Evolutionary conservation across 192 early-diverging fungal species (phyloP), one percentile per base, ranked within the genome.

Genomic region (Coemansia sp.): DNA sequence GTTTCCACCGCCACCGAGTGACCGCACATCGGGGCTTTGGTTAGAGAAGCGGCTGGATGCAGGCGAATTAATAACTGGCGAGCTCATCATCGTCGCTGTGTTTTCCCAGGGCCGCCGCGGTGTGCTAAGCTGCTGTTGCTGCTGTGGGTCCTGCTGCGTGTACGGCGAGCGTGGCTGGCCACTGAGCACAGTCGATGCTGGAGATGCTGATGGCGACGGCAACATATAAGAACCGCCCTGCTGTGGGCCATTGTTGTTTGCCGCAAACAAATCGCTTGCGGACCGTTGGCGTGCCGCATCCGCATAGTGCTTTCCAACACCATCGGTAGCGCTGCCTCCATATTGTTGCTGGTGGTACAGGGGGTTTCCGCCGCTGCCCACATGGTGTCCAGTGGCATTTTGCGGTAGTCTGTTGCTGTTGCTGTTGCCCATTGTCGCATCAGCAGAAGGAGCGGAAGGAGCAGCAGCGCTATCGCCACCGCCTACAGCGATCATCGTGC

Each of bases 51-150:
- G 36, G 20, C 63, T 65, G 10, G 74, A 73, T 14, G 64, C 59
- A 0, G 79, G 79, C 22, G 79, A 81, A 59, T 69, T 76, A 11
- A 81, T 75, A 0, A 75, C 63, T 0, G 78, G 78, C 23, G 78
- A 81, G 15, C 40, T 54, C 71, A 73, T 73, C 38, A 60, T 63
- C 5, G 55, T n/a, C 17, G 55, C 55, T 5, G 61, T 45, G 8
- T 67, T 36, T 13, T 79, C 76, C 76, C 76, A 79, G 0, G 76
- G 76, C 0, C 76, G 67, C 4, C 76, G 67, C 34, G 69, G 62
- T 7, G 53, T 64, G 19, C 15, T 32, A 20, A 40, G 33, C 62
- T 65, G 66, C 22, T 61, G 63, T 14, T 65, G 65, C 38, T 65
- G 65, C 38, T 62, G 62, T 11, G 14, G 33, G 13, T 52, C 49